A percentile compares a stretch with the other conserved stretches of the same genome.
phyloP scores from a whole-genome alignment of 768 basidiomycete genomes.

The Lentinus tigrinus region DNA sequence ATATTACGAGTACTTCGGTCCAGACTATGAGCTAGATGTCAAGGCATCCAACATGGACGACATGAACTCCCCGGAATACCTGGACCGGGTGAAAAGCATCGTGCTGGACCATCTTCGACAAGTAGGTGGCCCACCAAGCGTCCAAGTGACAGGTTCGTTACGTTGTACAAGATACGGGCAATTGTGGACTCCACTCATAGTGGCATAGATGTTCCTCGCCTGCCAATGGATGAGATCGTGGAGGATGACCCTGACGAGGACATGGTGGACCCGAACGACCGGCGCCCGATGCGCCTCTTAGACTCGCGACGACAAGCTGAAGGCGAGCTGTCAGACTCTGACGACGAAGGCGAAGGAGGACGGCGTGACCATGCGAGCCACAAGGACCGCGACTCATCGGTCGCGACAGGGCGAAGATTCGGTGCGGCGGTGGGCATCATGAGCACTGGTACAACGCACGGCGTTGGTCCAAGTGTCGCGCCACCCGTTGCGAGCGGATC shows the following conservation, averaged over 20 bases:
- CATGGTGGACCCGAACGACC: slow-evolving; percentile 69
- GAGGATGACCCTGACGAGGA: slow-evolving; percentile 88
- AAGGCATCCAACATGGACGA: slow-evolving; percentile 94
- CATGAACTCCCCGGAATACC: slow-evolving; percentile 87
- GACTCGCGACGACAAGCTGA: slow-evolving; percentile 83
- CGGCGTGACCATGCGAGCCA: slow-evolving; percentile 67
- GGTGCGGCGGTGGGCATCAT: slow-evolving; percentile 72
- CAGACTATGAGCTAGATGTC: slow-evolving; percentile 94
- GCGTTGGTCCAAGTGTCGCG: slow-evolving; percentile 75
- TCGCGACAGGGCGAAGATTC: slow-evolving; percentile 42
- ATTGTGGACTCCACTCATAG: background rate
- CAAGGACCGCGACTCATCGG: slow-evolving; percentile 48
- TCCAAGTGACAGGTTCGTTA: slow-evolving; percentile 80
- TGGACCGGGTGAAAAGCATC: slow-evolving; percentile 89
- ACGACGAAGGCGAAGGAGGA: slow-evolving; percentile 93
- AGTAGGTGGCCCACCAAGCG: slow-evolving; percentile 84
- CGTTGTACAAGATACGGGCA: background rate
- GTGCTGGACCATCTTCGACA: slow-evolving; percentile 90
- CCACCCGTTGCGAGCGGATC: slow-evolving; percentile 21
- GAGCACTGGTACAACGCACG: slow-evolving; percentile 64
- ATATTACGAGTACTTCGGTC: slow-evolving; percentile 99
- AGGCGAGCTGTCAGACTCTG: slow-evolving; percentile 92
- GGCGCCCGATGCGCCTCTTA: slow-evolving; percentile 72
- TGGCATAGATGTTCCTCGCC: slow-evolving; percentile 70
- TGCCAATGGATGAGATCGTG: slow-evolving; percentile 82